These are phyloP conservation scores for Leccinum variicolor DNA, from an alignment of 768 basidiomycete genomes.

Conservation along the genomic window DNA sequence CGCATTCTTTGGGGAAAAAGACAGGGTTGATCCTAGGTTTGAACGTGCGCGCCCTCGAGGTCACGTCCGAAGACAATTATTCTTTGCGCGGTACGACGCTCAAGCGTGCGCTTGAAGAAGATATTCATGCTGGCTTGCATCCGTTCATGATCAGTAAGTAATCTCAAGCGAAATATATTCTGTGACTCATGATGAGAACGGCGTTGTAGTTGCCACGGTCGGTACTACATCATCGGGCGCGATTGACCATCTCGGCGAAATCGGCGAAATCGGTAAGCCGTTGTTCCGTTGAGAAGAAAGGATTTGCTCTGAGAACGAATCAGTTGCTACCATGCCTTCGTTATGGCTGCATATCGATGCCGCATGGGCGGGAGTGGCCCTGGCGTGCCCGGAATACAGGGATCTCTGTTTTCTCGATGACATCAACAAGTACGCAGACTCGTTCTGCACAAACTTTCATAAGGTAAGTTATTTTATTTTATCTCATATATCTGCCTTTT, in stretches of 20 bases:
- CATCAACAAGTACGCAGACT: conserved; percentile 75
- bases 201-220: conserved; percentile 70
- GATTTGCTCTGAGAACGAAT: neutral
- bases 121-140: conserved; percentile 51
- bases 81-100: conserved; percentile 65
- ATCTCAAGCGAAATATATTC: neutral
- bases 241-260: conserved; percentile 73
- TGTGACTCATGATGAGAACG: neutral
- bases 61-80: conserved; percentile 59
- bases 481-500: neutral
- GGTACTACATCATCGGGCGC: conserved; percentile 92
- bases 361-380: conserved; percentile 85
- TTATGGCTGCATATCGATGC: conserved; percentile 91
- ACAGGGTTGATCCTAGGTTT: conserved; percentile 82
- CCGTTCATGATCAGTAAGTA: conserved; percentile 77
- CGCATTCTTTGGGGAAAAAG: conserved; percentile 79
- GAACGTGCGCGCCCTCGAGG: conserved; percentile 65
- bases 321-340: conserved; percentile 60
- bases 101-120: conserved; percentile 59
- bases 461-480: conserved; percentile 46
- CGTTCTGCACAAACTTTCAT: conserved; percentile 89
- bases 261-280: conserved; percentile 61
- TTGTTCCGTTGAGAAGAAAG: neutral
- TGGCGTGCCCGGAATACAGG: conserved; percentile 79
- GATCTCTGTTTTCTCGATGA: conserved; percentile 55